Conservation (phyloP, 2,329 filamentous ascomycete species). For the Akanthomyces lecanii region DNA sequence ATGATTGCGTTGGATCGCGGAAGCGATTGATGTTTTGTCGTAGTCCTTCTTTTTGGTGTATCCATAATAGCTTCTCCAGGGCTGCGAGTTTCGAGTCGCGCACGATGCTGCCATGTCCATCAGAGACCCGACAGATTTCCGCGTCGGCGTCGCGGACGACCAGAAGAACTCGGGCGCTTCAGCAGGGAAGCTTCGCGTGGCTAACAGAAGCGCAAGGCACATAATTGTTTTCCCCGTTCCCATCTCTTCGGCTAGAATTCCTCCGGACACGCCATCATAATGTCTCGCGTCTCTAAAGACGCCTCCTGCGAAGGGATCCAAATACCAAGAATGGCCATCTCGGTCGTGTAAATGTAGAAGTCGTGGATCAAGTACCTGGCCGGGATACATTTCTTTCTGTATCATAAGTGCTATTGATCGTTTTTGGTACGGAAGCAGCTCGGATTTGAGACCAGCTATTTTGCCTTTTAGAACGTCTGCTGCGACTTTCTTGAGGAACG, state of each 20-base stretch:
- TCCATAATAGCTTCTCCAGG: slow-evolving; percentile 66
- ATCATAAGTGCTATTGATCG: slow-evolving; percentile 80
- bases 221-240: slow-evolving; percentile 85
- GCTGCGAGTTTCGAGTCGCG: slow-evolving; percentile 61
- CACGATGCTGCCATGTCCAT: slow-evolving; percentile 71
- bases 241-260: slow-evolving; percentile 78
- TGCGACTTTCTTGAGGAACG: slow-evolving; percentile 50
- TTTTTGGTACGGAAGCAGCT: slow-evolving; percentile 73
- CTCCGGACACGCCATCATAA: slow-evolving; percentile 72
- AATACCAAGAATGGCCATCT: slow-evolving; percentile 61
- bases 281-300: slow-evolving; percentile 62
- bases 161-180: slow-evolving; percentile 60
- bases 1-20: slow-evolving; percentile 53
- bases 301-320: slow-evolving; percentile 59
- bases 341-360: slow-evolving; percentile 59
- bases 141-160: slow-evolving; percentile 34
- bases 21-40: slow-evolving; percentile 51
- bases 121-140: slow-evolving; percentile 55
- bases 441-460: slow-evolving; percentile 57
- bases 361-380: slow-evolving; percentile 67
- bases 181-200: slow-evolving; percentile 67
- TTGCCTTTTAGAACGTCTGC: slow-evolving; percentile 49
- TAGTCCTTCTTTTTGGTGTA: slow-evolving; percentile 41
- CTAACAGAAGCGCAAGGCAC: slow-evolving; percentile 70
- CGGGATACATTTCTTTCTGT: slow-evolving; percentile 67